Conservation (phyloP, 139 green algal species). For the Tetradesmus obliquus region DNA sequence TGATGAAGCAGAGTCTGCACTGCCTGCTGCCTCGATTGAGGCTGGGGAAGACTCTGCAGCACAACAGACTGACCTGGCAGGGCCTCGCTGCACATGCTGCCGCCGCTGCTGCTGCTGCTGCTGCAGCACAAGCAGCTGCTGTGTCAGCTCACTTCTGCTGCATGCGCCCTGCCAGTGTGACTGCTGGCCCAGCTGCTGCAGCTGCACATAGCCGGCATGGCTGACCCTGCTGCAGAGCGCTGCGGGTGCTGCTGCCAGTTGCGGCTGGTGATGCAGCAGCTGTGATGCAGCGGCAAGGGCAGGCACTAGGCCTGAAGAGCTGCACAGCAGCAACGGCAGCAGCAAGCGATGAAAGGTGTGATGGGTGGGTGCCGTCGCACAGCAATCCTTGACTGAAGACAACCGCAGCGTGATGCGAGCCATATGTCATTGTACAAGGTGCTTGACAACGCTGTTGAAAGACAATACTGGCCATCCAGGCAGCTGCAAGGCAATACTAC, state of each 20-base stretch:
- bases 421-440: no score
- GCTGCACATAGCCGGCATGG: background rate
- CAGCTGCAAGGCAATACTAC: background rate
- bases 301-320: background rate
- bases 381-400: no score
- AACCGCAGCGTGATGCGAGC: background rate
- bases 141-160: background rate
- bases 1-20: background rate
- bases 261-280: conserved; percentile 14
- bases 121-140: conserved; percentile 29
- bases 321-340: background rate
- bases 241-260: conserved; percentile 12
- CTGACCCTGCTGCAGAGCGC: background rate
- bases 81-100: background rate
- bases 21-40: background rate
- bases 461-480: background rate
- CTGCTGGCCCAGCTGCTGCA: background rate
- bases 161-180: background rate
- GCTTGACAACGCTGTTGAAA: background rate
- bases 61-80: background rate
- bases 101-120: conserved; percentile 4
- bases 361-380: background rate
- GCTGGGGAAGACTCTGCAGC: background rate
- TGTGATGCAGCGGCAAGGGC: background rate
- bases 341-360: no score